phyloP scores from a whole-genome alignment of 371 early-diverging fungal species.

The Coemansia sp. region DNA sequence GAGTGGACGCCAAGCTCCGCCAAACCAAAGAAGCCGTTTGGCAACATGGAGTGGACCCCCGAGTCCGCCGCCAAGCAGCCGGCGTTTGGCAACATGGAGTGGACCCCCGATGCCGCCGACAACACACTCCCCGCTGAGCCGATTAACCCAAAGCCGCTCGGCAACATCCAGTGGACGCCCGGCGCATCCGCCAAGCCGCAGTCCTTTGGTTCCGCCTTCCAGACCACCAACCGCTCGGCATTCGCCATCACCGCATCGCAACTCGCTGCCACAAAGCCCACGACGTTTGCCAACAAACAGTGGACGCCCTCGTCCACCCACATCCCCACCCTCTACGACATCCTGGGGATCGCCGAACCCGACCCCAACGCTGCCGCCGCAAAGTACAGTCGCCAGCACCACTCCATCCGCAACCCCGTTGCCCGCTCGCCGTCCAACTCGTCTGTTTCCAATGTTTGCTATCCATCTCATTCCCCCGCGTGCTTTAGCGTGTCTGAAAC shows the following conservation, averaged over 20 bases:
- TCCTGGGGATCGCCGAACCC: constrained; percentile 30
- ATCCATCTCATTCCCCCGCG: constrained; percentile 19
- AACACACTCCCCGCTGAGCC: too few relatives aligned
- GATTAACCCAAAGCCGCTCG: neutral
- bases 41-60: neutral
- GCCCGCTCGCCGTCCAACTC: constrained; percentile 14
- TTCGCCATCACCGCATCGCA: neutral
- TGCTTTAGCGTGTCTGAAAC: neutral
- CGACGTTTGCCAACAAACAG: neutral
- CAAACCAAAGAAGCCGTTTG: neutral
- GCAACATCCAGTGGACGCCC: constrained; percentile 4
- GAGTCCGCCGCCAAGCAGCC: neutral
- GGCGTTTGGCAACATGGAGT: constrained; percentile 4
- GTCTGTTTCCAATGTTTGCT: constrained; percentile 26
- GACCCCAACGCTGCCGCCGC: constrained; percentile 3
- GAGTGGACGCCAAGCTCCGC: neutral
- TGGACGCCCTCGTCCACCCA: neutral
- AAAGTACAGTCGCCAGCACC: neutral
- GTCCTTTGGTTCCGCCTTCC: too few relatives aligned
- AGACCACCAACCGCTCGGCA: neutral
- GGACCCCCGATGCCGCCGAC: neutral
- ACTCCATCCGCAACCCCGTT: neutral
- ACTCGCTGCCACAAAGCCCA: too few relatives aligned
- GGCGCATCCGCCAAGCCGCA: neutral
- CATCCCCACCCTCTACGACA: constrained; percentile 27